Base-by-base conservation (phyloP, 768 basidiomycete species). In the Rhizopogon rudus region DNA sequence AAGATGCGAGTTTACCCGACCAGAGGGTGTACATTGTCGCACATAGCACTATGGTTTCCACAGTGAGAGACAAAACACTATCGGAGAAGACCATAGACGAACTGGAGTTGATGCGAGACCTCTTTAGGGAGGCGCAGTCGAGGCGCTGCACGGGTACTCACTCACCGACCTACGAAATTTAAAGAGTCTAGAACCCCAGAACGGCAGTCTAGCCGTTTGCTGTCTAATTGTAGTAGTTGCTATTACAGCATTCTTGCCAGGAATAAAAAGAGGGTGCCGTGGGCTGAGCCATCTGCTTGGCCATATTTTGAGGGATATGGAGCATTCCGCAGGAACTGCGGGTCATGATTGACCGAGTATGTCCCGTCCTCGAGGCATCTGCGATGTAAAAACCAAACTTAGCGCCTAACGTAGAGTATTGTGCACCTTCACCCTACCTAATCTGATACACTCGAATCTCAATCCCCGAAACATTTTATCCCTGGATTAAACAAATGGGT, bases 21-120 rank as follows among this genome's bases (percentile, higher is more conserved):
- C 54, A 61, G 39, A 65, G 56, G 41, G 65, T 59, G 3, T 65
- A 65, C 39, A 56, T 65, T 10, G 65, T 65, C 6, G 58, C 59
- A 33, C 61, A 58, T 39, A 54, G 33, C 9, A 44, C 59, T 0
- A 43, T 66, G n/a, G 31, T 51, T 14, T 53, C 56, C 10, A 50
- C 63, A 5, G 49, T 63, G 13, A 54, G 43, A 44, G 44, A 49
- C 1, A 35, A 51, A 12, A 63, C 65, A 42, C 25, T 54, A 17
- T 51, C 56, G 40, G 39, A 43, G 46, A 57, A 53, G 48, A 52
- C 20, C 2, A 60, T 60, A 40, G 58, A 63, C 33, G 62, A 63
- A 39, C 29, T 57, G 9, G 61, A 63, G 1, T 44, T 63, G 9
- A 53, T 62, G 53, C 44, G 29, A 12, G 61, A 62, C 40, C 46